A percentile compares a stretch with the other conserved stretches of the same genome.
Conservation (phyloP, 164 flowering plant species). For the Magnolia sinica region DNA sequence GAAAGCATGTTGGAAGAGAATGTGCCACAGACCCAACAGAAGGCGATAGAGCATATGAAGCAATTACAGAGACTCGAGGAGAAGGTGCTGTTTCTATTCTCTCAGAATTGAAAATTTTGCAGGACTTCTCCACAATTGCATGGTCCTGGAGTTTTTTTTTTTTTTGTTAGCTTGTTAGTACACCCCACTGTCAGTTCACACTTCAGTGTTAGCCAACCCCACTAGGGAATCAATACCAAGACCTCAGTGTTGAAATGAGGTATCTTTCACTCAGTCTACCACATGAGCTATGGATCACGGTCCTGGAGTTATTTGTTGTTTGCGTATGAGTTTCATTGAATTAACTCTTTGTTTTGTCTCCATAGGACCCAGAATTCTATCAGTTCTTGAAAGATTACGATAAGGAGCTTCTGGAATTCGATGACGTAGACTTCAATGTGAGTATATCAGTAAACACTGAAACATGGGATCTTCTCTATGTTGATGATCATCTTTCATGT, state of each 20-base stretch:
- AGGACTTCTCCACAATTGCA: too few species aligned
- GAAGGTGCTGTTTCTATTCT: constrained; percentile 32
- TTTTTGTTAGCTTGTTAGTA: too few species aligned
- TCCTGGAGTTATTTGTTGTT: not conserved
- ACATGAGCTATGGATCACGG: too few species aligned
- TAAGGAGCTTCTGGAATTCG: constrained; percentile 75
- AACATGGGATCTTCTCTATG: not conserved
- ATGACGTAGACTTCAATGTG: constrained; percentile 64
- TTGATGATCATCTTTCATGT: too few species aligned
- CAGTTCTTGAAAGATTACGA: constrained; percentile 75
- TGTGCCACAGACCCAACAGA: constrained; percentile 15
- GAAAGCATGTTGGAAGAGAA: not conserved
- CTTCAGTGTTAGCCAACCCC: too few species aligned
- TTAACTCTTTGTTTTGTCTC: constrained; percentile 8
- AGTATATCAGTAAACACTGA: constrained; percentile 19
- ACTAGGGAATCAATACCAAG: too few species aligned
- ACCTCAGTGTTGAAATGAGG: too few species aligned
- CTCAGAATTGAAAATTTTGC: not conserved
- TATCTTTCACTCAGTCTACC: too few species aligned
- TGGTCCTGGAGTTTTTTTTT: not conserved
- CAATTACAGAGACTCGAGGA: constrained; percentile 56
- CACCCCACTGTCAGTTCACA: too few species aligned
- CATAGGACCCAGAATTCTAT: constrained; percentile 88
- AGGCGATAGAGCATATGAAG: constrained; percentile 47
- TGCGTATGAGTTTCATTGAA: not conserved